Evolutionary conservation across 2,329 filamentous ascomycete species (phyloP).

Genomic region (Fusarium lateritium): DNA sequence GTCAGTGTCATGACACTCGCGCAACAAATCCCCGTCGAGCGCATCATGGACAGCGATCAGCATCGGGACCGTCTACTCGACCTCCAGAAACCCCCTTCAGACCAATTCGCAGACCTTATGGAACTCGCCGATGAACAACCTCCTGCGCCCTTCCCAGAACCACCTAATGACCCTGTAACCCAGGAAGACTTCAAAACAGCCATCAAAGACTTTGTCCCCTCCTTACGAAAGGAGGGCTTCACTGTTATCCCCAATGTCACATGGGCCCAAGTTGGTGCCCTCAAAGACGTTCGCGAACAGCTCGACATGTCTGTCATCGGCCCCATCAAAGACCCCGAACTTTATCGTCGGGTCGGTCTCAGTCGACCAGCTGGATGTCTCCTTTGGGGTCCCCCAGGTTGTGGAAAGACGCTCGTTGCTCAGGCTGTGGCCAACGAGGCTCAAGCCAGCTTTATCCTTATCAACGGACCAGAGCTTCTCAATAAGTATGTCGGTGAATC

Average conservation of each 20-base stretch:
- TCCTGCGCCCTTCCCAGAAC: conserved; percentile 4
- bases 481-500: conserved; percentile 99
- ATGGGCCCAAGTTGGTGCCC: conserved; percentile 92
- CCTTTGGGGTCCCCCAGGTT: conserved; percentile 96
- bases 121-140: conserved; percentile 26
- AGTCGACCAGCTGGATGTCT: conserved; percentile 87
- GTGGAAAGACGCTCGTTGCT: conserved; percentile 95
- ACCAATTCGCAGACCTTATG: conserved; percentile 32
- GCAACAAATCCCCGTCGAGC: conserved; percentile 56
- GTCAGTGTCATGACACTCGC: conserved; percentile 71
- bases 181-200: conserved; percentile 78
- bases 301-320: conserved; percentile 89
- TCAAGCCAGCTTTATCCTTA: conserved; percentile 97
- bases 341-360: conserved; percentile 84
- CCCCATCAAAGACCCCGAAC: conserved; percentile 85
- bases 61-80: neutral
- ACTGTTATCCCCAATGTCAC: conserved; percentile 94
- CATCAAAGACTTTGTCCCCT: conserved; percentile 74
- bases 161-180: conserved; percentile 29
- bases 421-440: conserved; percentile 97
- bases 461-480: conserved; percentile 95
- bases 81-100: conserved; percentile 4
- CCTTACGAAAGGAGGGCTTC: conserved; percentile 89
- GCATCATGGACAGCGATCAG: conserved; percentile 44
- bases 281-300: conserved; percentile 83